Base-by-base conservation (phyloP, 208 protist species). In the Leishmania braziliensis region DNA sequence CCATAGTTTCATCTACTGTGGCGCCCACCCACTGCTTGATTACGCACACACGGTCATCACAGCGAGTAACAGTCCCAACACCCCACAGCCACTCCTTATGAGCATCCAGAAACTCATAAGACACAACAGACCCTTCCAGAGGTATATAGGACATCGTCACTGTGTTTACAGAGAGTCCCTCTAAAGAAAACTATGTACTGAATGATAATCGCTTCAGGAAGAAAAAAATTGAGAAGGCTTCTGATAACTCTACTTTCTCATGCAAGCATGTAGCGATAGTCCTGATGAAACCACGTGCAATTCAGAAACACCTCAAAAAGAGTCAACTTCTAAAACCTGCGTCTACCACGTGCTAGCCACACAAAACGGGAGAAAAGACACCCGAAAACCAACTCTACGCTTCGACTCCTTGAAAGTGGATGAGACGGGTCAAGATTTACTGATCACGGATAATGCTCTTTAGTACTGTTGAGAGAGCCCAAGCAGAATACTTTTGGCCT, bases 31-130 rank as follows among this genome's bases (percentile, higher is more conserved):
- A 85, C 46, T 85, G 70, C 33, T n/a, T 73, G 3, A 85, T 9
- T 9, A 66, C 48, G 77, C 81, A 85, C 9, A 85, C 29, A 56
- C 65, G 81, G n/a, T 78, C 71, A 78, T 85, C 81, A 51, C 53
- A 39, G 62, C 43, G 60, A 48, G 63, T 85, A 26, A 85, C 77
- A 2, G 39, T 54, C 0, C 81, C 81, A 39, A 85, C 62, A 39
- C 33, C 39, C 81, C 81, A 85, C 3, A 51, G 68, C 81, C 81
- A 85, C 39, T 81, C 81, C 20, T 60, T 80, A n/a, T 85, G 51
- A 5, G 81, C 16, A 54, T 85, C 81, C 23, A 85, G 63, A 72
- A 78, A 85, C 81, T 85, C 81, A 48, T 80, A 85, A 8, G 71
- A 54, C 50, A 85, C 77, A 46, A 81, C 36, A n/a, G 69, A 78